A percentile compares a stretch with the other conserved stretches of the same genome.
Conservation (phyloP, 208 protist species). For the Lotmaria passim region DNA sequence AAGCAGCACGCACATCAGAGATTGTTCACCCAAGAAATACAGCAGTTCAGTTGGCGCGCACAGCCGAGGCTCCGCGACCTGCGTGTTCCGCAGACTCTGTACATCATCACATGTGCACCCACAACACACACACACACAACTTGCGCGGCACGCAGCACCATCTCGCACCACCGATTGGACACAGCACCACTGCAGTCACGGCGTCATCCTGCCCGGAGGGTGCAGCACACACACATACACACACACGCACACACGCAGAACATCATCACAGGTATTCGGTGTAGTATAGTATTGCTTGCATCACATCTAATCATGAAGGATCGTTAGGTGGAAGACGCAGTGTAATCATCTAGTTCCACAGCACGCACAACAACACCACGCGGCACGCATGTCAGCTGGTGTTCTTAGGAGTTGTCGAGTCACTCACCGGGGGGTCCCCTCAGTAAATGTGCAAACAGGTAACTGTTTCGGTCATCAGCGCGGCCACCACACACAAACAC, state of each 20-base stretch:
- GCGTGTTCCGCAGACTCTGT: conserved; percentile 28
- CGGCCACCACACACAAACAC: neutral
- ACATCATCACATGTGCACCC: conserved; percentile 25
- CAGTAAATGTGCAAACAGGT: conserved; percentile 34
- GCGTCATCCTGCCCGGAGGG: conserved; percentile 24
- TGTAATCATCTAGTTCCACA: conserved; percentile 21
- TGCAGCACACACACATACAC: neutral
- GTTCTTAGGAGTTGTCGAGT: conserved; percentile 18
- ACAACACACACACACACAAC: conserved; percentile 9
- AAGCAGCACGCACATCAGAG: conserved; percentile 19
- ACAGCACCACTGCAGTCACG: conserved; percentile 10
- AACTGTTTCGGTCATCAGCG: conserved; percentile 28
- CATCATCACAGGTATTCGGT: conserved; percentile 31
- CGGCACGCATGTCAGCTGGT: conserved; percentile 17
- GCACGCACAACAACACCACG: neutral
- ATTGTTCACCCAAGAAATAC: conserved; percentile 44
- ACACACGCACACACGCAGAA: neutral
- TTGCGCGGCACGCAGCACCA: conserved; percentile 4
- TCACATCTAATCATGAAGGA: conserved; percentile 25
- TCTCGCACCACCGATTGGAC: conserved; percentile 29
- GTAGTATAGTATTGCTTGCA: conserved; percentile 36
- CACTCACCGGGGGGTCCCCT: conserved; percentile 14
- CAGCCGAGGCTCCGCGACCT: conserved; percentile 15
- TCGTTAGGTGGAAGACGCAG: conserved; percentile 27
- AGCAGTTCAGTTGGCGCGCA: conserved; percentile 15